These are phyloP conservation scores for Alternaria sp. DNA, from an alignment of 2,329 filamentous ascomycete genomes.

Conservation along the genomic window DNA sequence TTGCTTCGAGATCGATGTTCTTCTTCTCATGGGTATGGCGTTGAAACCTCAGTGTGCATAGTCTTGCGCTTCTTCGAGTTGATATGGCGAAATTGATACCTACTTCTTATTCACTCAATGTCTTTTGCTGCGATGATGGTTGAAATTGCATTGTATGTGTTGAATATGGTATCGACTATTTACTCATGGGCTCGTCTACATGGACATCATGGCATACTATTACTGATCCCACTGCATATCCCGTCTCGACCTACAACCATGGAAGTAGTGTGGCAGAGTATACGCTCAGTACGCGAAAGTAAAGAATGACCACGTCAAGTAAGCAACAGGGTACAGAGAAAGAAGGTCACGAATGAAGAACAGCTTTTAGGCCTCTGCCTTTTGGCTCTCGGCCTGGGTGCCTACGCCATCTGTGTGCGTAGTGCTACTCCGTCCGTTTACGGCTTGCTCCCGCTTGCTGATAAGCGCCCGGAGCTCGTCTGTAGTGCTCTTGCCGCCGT, in stretches of 20 bases:
- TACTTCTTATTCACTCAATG: not conserved
- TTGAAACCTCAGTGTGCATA: constrained; percentile 12
- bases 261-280: not conserved
- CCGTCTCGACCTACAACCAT: not conserved
- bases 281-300: constrained; percentile 1
- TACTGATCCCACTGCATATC: not conserved
- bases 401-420: constrained; percentile 48
- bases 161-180: constrained; percentile 6
- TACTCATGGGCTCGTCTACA: constrained; percentile 4
- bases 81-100: constrained; percentile 12
- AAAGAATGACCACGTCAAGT: not conserved
- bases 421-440: constrained; percentile 43
- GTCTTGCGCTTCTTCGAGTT: constrained; percentile 6
- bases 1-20: constrained; percentile 4
- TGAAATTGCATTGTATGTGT: not conserved
- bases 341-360: not conserved
- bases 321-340: not conserved
- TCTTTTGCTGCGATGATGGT: not conserved
- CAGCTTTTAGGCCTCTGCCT: constrained; percentile 41
- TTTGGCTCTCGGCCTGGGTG: constrained; percentile 36
- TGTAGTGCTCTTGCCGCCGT: constrained; percentile 42
- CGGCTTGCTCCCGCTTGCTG: constrained; percentile 43
- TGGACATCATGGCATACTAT: not conserved
- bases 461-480: constrained; percentile 43
- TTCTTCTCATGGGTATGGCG: constrained; percentile 13